Conservation (phyloP, 225 moss, liverwort and hornwort species). For the Marchantia paleacea region DNA sequence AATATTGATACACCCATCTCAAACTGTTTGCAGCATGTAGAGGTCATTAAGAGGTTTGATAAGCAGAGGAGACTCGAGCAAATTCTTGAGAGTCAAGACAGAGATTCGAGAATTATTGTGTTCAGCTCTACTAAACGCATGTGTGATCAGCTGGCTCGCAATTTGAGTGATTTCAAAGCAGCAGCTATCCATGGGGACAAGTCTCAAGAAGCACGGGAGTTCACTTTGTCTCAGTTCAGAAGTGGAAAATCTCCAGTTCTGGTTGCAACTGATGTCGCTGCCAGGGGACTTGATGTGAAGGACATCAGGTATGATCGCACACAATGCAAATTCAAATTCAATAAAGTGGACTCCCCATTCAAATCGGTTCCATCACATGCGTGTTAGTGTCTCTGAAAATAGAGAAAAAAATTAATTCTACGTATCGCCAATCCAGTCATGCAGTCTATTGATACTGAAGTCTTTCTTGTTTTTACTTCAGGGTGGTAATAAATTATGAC, state of each 20-base stretch:
- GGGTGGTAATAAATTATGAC: constrained; percentile 70
- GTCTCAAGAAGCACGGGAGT: constrained; percentile 50
- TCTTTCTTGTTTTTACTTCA: constrained; percentile 12
- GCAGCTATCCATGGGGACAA: constrained; percentile 78
- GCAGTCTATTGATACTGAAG: not conserved
- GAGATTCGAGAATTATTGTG: constrained; percentile 55
- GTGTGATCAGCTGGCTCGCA: constrained; percentile 62
- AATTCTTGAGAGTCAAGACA: constrained; percentile 60
- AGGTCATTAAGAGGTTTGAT: constrained; percentile 54
- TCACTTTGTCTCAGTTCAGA: constrained; percentile 55
- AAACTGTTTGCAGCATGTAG: constrained; percentile 46
- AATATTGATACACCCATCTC: not conserved
- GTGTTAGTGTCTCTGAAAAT: too few relatives aligned
- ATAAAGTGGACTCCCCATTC: too few relatives aligned
- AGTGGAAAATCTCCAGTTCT: constrained; percentile 59
- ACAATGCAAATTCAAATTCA: not conserved
- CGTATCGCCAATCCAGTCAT: not conserved
- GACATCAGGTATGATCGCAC: constrained; percentile 50
- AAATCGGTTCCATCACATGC: too few relatives aligned
- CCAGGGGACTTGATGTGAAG: constrained; percentile 70
- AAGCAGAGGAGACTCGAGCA: constrained; percentile 66
- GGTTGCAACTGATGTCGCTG: constrained; percentile 77
- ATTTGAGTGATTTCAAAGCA: constrained; percentile 54
- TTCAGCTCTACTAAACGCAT: constrained; percentile 77
- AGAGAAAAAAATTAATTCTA: too few relatives aligned